phyloP scores from a whole-genome alignment of 768 basidiomycete species.

The Termitomyces sp. region DNA sequence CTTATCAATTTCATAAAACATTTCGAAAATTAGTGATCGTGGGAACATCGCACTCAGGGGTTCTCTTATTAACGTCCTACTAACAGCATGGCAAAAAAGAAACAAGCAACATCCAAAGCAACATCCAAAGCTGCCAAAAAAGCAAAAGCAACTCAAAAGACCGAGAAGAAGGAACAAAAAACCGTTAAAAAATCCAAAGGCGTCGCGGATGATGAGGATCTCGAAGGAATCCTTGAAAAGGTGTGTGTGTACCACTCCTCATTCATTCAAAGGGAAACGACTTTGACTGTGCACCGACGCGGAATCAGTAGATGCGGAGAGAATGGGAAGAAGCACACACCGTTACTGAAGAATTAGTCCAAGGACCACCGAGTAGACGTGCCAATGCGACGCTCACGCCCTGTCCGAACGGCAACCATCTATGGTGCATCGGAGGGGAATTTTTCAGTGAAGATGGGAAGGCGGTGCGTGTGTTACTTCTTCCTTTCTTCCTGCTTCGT shows the following conservation, averaged over 20 bases:
- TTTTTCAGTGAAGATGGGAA: slow-evolving; percentile 85
- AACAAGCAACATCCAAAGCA: slow-evolving; percentile 34
- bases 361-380: slow-evolving; percentile 77
- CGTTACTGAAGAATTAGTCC: slow-evolving; percentile 82
- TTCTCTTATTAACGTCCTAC: no score
- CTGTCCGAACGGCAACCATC: slow-evolving; percentile 75
- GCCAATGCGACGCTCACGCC: slow-evolving; percentile 82
- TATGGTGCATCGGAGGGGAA: slow-evolving; percentile 86
- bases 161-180: slow-evolving; percentile 69
- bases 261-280: neutral
- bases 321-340: slow-evolving; percentile 83
- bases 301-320: slow-evolving; percentile 60
- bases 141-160: slow-evolving; percentile 61
- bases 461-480: slow-evolving; percentile 65
- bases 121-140: slow-evolving; percentile 63
- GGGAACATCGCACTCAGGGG: no score
- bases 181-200: slow-evolving; percentile 36
- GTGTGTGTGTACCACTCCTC: slow-evolving; percentile 30
- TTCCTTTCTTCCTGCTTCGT: no score
- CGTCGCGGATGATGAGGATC: slow-evolving; percentile 70
- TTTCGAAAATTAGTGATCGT: slow-evolving; percentile 5
- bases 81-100: slow-evolving; percentile 64
- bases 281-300: no score
- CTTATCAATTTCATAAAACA: neutral
- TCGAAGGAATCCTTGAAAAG: slow-evolving; percentile 81